Conservation (phyloP, 2,329 filamentous ascomycete species). For the Ophiocordyceps sinensis region DNA sequence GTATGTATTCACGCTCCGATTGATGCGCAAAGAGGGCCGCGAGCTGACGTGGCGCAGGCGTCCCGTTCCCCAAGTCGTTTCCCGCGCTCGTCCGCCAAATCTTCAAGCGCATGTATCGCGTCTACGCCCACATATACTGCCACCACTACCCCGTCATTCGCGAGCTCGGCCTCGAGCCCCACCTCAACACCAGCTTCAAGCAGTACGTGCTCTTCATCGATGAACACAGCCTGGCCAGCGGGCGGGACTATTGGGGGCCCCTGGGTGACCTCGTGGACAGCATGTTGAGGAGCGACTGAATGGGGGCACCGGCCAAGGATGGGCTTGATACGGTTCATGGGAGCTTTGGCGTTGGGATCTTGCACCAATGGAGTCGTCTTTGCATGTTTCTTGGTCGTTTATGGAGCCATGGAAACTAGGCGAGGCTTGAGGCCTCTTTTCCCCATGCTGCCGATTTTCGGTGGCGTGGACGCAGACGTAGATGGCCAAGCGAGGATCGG, state of each 20-base stretch:
- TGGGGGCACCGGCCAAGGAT: neutral
- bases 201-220: slow-evolving; percentile 98
- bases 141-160: slow-evolving; percentile 97
- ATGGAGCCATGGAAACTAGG: neutral
- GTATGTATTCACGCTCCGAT: slow-evolving; percentile 23
- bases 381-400: slow-evolving; percentile 1
- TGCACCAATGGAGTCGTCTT: neutral
- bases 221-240: slow-evolving; percentile 82
- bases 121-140: slow-evolving; percentile 99
- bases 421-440: neutral
- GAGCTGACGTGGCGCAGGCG: slow-evolving; percentile 36
- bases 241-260: slow-evolving; percentile 95
- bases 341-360: slow-evolving; percentile 10
- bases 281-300: slow-evolving; percentile 84
- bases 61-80: slow-evolving; percentile 91
- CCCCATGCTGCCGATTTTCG: neutral
- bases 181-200: slow-evolving; percentile 98
- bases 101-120: slow-evolving; percentile 97
- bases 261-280: slow-evolving; percentile 92
- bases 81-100: slow-evolving; percentile 80
- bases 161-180: slow-evolving; percentile 86
- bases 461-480: neutral
- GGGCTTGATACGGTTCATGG: slow-evolving; percentile 3
- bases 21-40: neutral
- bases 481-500: too few relatives aligned